A percentile compares a stretch with the other conserved stretches of the same genome.
These are phyloP conservation scores for Arthrobotrys musiformis DNA, from an alignment of 2,329 filamentous ascomycete genomes.

Conservation along the genomic window DNA sequence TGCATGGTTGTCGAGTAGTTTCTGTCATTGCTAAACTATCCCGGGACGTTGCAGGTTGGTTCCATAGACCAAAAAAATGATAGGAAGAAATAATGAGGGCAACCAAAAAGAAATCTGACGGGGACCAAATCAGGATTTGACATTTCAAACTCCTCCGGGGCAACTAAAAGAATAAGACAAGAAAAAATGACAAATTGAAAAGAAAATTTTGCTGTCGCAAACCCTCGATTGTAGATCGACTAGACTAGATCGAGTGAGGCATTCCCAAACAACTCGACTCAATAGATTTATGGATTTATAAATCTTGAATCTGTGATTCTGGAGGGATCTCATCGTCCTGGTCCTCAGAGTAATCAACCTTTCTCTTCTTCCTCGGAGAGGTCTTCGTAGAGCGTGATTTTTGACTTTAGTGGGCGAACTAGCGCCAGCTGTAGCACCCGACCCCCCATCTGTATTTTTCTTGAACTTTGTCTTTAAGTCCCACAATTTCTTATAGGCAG, in stretches of 20 bases:
- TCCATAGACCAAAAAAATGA: background rate
- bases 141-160: background rate
- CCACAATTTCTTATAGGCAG: slow-evolving; percentile 47
- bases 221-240: background rate
- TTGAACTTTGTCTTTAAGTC: slow-evolving; percentile 33
- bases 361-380: slow-evolving; percentile 24
- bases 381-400: slow-evolving; percentile 26
- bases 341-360: background rate
- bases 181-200: background rate
- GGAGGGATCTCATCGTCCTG: background rate
- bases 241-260: background rate
- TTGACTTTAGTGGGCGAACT: slow-evolving; percentile 17
- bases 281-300: background rate
- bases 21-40: background rate
- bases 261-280: slow-evolving; percentile 13
- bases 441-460: background rate
- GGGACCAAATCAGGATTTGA: background rate
- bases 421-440: no score
- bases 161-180: background rate
- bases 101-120: background rate
- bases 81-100: background rate
- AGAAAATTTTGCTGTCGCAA: background rate
- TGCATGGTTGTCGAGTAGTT: background rate
- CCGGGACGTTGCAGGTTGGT: background rate
- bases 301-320: background rate